These are phyloP conservation scores for Leccinum idahoense DNA, from an alignment of 1,284 basidiomycete genomes.

Conservation along the genomic window DNA sequence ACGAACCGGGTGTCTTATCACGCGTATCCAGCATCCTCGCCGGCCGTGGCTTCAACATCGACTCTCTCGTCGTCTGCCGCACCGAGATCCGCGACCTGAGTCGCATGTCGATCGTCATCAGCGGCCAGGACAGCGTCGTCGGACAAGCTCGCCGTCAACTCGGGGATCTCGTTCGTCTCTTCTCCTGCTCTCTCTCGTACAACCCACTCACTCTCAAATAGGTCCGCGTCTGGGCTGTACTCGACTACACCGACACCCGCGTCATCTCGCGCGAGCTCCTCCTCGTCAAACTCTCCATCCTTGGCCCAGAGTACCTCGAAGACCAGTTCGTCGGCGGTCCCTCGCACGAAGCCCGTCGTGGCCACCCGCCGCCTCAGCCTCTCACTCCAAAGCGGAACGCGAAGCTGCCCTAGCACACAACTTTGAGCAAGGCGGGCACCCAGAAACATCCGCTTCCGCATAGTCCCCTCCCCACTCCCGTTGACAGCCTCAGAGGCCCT, in stretches of 20 bases:
- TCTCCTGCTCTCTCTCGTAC: neutral
- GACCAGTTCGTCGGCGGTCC: constrained; percentile 80
- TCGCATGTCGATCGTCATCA: constrained; percentile 97
- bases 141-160: constrained; percentile 94
- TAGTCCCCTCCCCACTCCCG: constrained; percentile 33
- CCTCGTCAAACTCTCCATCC: constrained; percentile 90
- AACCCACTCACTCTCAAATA: constrained; percentile 30
- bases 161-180: constrained; percentile 77
- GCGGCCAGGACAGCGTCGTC: constrained; percentile 95
- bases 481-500: constrained; percentile 80
- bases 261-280: constrained; percentile 86
- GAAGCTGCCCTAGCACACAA: constrained; percentile 69
- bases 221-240: constrained; percentile 97
- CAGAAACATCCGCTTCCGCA: constrained; percentile 21
- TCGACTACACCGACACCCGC: constrained; percentile 91
- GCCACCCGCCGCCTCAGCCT: constrained; percentile 2
- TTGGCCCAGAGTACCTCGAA: constrained; percentile 96
- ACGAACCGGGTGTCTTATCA: constrained; percentile 97
- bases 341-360: constrained; percentile 65
- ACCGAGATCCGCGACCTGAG: constrained; percentile 97
- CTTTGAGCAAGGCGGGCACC: constrained; percentile 59
- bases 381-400: constrained; percentile 51
- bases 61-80: constrained; percentile 96
- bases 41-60: constrained; percentile 97
- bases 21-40: constrained; percentile 97